Percentiles rank a stretch among this genome's conserved stretches.
Conservation (phyloP, 768 basidiomycete species). For the Rhizopogon vinicolor region DNA sequence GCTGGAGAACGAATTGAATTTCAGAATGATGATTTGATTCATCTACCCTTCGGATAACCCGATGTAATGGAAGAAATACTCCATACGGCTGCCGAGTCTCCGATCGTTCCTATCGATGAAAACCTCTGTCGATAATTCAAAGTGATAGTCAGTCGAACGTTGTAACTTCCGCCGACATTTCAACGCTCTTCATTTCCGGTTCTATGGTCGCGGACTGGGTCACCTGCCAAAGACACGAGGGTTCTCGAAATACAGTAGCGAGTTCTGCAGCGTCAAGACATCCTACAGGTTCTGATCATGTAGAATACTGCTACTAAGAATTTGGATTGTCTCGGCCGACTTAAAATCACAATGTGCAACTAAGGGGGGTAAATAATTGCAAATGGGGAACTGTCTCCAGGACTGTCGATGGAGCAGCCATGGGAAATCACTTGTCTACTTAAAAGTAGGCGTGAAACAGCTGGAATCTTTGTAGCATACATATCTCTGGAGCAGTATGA, state of each 20-base stretch:
- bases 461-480: not conserved
- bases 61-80: not conserved
- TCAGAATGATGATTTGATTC: not conserved
- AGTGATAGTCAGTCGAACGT: slow-evolving; percentile 4
- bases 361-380: not conserved
- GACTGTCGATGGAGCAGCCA: not conserved
- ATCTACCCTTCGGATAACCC: not conserved
- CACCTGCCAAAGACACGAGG: slow-evolving; percentile 6
- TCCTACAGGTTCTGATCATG: not conserved
- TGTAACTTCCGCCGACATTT: slow-evolving; percentile 6
- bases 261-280: slow-evolving; percentile 6
- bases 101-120: slow-evolving; percentile 17
- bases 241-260: slow-evolving; percentile 4
- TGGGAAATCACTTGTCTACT: not conserved
- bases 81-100: slow-evolving; percentile 6
- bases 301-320: not conserved
- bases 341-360: not conserved
- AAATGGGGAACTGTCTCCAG: not conserved
- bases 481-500: too few relatives aligned
- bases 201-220: slow-evolving; percentile 3
- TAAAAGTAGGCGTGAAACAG: not conserved
- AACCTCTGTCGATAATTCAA: slow-evolving; percentile 7
- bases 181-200: slow-evolving; percentile 2
- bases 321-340: not conserved
- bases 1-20: not conserved